Evolutionary conservation across 1,284 basidiomycete genomes (phyloP).

Genomic region (Trichosporon sp.): DNA sequence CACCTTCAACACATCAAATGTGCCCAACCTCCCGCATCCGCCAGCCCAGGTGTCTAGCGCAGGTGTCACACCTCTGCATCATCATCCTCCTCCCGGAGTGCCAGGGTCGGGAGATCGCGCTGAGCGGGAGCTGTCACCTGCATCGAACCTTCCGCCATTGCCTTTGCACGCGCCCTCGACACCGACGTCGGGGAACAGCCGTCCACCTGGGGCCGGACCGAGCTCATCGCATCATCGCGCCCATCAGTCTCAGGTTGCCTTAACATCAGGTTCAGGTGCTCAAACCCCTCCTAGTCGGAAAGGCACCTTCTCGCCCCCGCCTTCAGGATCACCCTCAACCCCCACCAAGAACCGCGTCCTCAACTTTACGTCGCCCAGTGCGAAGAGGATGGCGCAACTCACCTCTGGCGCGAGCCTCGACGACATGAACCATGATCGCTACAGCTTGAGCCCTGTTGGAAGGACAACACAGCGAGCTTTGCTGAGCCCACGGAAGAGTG

Average conservation of each 20-base stretch:
- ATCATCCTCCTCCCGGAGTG: conserved; percentile 50
- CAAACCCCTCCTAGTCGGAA: conserved; percentile 42
- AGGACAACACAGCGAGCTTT: conserved; percentile 80
- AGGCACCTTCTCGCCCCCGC: conserved; percentile 47
- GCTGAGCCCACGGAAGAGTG: conserved; percentile 76
- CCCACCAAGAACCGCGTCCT: conserved; percentile 59
- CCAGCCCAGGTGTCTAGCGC: conserved; percentile 39
- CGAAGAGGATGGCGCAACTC: conserved; percentile 42
- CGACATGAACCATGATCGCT: conserved; percentile 74
- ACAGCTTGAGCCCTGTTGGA: conserved; percentile 87
- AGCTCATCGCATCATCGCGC: conserved; percentile 49
- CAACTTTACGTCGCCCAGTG: conserved; percentile 58
- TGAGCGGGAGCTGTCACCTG: conserved; percentile 48
- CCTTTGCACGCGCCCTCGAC: conserved; percentile 53
- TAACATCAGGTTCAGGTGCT: conserved; percentile 38
- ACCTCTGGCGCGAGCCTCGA: conserved; percentile 54
- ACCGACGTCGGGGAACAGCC: conserved; percentile 46
- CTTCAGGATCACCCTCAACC: conserved; percentile 53
- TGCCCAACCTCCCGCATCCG: conserved; percentile 35
- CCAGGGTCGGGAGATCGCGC: conserved; percentile 36
- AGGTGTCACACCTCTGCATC: conserved; percentile 51
- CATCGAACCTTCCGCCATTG: conserved; percentile 50
- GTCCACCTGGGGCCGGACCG: conserved; percentile 51
- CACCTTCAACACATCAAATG: conserved; percentile 43
- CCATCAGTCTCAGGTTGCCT: conserved; percentile 51